Conservation (phyloP, 192 early-diverging fungal genomes). For the Coemansia javaensis region DNA sequence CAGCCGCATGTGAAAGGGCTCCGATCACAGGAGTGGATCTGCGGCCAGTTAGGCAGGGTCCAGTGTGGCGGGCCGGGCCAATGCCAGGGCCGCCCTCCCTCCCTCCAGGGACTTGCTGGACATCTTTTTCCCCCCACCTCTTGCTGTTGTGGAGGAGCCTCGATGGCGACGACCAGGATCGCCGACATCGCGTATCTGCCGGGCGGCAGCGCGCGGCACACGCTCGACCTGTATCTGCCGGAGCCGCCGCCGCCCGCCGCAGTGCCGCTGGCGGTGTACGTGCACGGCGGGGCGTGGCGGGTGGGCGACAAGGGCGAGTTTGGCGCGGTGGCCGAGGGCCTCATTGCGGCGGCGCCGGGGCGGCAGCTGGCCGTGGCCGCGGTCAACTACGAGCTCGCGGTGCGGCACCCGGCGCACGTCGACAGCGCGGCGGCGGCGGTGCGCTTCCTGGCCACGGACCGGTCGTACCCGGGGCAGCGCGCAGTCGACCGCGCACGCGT, state of each 20-base stretch:
- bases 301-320: constrained; percentile 68
- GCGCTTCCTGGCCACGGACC: constrained; percentile 1
- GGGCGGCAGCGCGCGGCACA: constrained; percentile 34
- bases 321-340: constrained; percentile 41
- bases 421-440: constrained; percentile 5
- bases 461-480: constrained; percentile 17
- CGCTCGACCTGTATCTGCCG: constrained; percentile 62
- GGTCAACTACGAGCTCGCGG: constrained; percentile 68
- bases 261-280: constrained; percentile 60
- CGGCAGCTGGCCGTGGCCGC: constrained; percentile 58
- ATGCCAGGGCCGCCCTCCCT: too few relatives aligned
- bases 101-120: too few relatives aligned
- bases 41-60: too few relatives aligned
- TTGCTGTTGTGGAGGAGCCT: too few relatives aligned
- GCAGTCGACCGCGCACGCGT: constrained; percentile 33
- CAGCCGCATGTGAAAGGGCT: too few relatives aligned
- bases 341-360: constrained; percentile 29
- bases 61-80: too few relatives aligned
- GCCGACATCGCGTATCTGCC: constrained; percentile 25
- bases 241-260: not conserved
- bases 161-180: too few relatives aligned
- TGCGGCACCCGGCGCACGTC: constrained; percentile 67
- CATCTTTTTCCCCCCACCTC: too few relatives aligned
- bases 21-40: too few relatives aligned
- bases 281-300: constrained; percentile 88